phyloP scores from a whole-genome alignment of 305 asterid species.

The Fraxinus velutina region DNA sequence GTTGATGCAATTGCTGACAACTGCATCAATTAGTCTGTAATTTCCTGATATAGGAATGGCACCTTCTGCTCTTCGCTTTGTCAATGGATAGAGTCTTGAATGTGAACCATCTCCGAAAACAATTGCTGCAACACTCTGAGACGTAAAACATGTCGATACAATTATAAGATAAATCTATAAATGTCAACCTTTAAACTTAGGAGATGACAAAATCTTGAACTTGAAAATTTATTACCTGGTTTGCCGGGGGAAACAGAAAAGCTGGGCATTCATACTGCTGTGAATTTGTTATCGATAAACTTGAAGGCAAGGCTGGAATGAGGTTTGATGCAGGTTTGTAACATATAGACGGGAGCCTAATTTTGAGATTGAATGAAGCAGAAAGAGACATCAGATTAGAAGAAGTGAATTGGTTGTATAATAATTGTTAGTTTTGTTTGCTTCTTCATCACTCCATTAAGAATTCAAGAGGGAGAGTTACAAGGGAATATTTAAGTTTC shows the following conservation, averaged over 20 bases:
- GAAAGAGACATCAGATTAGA: conserved; percentile 41
- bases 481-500: conserved; percentile 70
- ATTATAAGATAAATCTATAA: conserved; percentile 17
- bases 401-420: neutral
- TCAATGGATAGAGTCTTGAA: conserved; percentile 65
- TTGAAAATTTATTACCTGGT: conserved; percentile 43
- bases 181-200: neutral
- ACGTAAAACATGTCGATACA: conserved; percentile 14
- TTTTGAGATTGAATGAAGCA: conserved; percentile 31
- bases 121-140: conserved; percentile 88
- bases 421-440: neutral
- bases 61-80: conserved; percentile 73
- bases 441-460: neutral
- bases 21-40: conserved; percentile 72
- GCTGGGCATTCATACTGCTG: conserved; percentile 31
- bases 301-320: conserved; percentile 22
- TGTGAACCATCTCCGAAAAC: conserved; percentile 81
- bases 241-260: conserved; percentile 47
- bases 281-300: conserved; percentile 30
- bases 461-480: conserved; percentile 38
- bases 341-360: conserved; percentile 27
- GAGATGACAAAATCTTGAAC: neutral
- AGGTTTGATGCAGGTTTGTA: conserved; percentile 25
- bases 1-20: conserved; percentile 83
- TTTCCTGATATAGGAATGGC: conserved; percentile 84